A percentile compares a stretch with the other conserved stretches of the same genome.
phyloP scores from a whole-genome alignment of 78 protist species.

The Dictyostelium discoideum region DNA sequence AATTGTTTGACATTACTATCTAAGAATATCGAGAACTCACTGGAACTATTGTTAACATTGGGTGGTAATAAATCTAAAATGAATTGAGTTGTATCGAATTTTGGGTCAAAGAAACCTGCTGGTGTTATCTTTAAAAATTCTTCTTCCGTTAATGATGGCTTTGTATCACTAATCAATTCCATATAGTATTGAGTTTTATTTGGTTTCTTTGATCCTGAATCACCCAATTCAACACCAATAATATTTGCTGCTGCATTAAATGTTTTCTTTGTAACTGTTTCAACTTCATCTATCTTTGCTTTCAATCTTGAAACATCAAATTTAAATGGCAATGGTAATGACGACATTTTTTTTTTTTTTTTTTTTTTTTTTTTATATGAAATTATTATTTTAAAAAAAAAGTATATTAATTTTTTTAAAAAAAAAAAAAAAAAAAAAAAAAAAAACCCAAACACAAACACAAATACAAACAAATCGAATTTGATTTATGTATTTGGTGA shows the following conservation, averaged over 20 bases:
- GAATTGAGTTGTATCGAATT: slow-evolving; percentile 37
- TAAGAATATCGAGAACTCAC: slow-evolving; percentile 28
- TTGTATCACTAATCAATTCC: slow-evolving; percentile 15
- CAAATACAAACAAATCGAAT: background rate
- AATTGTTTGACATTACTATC: slow-evolving; percentile 13
- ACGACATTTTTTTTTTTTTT: background rate
- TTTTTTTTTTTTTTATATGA: too few species aligned
- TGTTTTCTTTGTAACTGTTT: slow-evolving; percentile 34
- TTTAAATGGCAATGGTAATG: slow-evolving; percentile 31
- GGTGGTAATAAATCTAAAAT: slow-evolving; percentile 37
- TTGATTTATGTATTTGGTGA: background rate
- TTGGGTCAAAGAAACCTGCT: slow-evolving; percentile 37
- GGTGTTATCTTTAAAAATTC: slow-evolving; percentile 53
- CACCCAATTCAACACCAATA: slow-evolving; percentile 27
- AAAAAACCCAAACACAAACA: too few species aligned
- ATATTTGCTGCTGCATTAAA: slow-evolving; percentile 33
- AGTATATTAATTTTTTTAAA: background rate
- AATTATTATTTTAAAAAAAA: background rate
- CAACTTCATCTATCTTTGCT: slow-evolving; percentile 68
- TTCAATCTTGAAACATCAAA: slow-evolving; percentile 69
- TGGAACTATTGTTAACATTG: background rate
- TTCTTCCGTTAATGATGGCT: slow-evolving; percentile 55
- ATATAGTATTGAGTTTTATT: slow-evolving; percentile 58
- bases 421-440: background rate
- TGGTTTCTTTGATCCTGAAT: background rate